Evolutionary conservation across 306 rosid species (phyloP).

Genomic region (Benincasa hispida): DNA sequence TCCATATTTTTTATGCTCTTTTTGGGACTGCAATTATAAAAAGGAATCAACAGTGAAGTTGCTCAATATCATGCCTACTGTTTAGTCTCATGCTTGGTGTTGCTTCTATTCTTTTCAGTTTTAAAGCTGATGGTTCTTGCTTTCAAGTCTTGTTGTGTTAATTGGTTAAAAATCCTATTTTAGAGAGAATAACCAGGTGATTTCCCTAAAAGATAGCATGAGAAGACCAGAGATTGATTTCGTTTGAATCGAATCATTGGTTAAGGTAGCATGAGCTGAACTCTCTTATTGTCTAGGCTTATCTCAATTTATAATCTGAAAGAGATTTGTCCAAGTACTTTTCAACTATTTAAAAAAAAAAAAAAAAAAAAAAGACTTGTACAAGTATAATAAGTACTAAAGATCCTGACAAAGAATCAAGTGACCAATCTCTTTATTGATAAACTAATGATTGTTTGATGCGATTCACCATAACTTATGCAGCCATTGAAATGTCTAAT

Average conservation of each 20-base stretch:
- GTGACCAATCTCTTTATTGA: background rate
- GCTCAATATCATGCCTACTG: background rate
- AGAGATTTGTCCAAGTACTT: background rate
- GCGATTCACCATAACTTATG: background rate
- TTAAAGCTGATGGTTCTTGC: constrained; percentile 11
- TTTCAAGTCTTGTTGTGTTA: constrained; percentile 4
- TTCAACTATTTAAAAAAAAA: no score
- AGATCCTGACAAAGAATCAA: background rate
- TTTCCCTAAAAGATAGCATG: background rate
- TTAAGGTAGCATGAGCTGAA: background rate
- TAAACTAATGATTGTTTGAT: background rate
- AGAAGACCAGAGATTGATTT: background rate
- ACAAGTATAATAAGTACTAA: background rate
- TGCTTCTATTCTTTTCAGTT: constrained; percentile 16
- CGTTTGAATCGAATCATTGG: background rate
- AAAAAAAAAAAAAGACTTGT: no score
- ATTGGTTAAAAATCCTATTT: background rate
- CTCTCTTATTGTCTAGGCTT: background rate
- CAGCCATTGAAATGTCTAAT: background rate
- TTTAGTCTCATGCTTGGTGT: constrained; percentile 3
- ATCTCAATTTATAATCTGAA: background rate
- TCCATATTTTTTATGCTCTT: background rate
- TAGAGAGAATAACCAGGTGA: background rate
- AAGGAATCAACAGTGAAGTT: constrained; percentile 8
- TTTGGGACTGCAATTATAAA: background rate